Evolutionary conservation across 1,284 basidiomycete species (phyloP), one percentile per base, ranked within the genome.

Genomic region (Sparassis latifolia): DNA sequence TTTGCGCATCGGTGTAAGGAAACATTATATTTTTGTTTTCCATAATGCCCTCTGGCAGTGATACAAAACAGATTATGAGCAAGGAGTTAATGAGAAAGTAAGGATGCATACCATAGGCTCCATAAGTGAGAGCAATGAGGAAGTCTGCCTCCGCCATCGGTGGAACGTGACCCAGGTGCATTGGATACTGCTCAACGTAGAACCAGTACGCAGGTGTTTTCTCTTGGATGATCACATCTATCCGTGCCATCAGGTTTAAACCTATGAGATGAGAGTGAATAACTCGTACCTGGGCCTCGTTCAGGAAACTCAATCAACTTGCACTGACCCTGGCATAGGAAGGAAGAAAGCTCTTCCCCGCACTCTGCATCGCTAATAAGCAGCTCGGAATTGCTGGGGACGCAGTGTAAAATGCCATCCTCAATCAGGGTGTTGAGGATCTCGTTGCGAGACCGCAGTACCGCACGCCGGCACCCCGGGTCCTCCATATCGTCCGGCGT

Each of bases 1-100:
- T 52, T 40, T 58, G 58, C 20, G 47, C 20, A 47, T 55, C 58
- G 5, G 50, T 54, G 43, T 53, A 60, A 12, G 51, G 56, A 33
- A 59, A 58, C 47, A 38, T 55, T 10, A 56, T 58, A 28, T 58
- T 49, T 32, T 51, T 48, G 12, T 50, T 44, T 20, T 55, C 53
- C 30, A 56, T 44, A 27, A 60, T 52, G 20, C 53, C 42, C 45
- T 55, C 58, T 60, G 48, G 10, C 6, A 48, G 3, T 4, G 32
- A 30, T 5, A 30, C 20, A 46, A 12, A 10, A 12, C n/a, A 47
- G 20, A 30, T 41, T 10, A 42, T 29, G n/a, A 41, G 30, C 12
- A 10, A 4, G 40, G 2, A 7, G 10, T 42, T 31, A 10, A 33
- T 9, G 30, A 20, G 44, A 27, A 33, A 5, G 30, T 32, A 49